A percentile compares a stretch with the other conserved stretches of the same genome.
phyloP scores from a whole-genome alignment of 202 grass and related monocot genomes.

The Setaria italica region DNA sequence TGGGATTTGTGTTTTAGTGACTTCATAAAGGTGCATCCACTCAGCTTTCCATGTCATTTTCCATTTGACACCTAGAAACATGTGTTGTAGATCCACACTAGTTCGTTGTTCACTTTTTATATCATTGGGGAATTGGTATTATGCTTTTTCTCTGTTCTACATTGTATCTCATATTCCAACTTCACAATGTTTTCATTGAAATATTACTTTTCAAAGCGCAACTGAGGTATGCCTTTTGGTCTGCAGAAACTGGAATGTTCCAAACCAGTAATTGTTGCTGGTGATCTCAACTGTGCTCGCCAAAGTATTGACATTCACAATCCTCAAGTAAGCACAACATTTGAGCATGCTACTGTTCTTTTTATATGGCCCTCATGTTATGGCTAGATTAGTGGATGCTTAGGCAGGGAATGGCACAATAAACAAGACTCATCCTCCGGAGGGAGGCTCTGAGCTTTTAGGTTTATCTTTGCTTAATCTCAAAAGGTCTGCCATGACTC shows the following conservation, averaged over 20 bases:
- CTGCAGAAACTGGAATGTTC: constrained; percentile 61
- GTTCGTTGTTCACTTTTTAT: neutral
- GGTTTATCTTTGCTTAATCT: too few species aligned
- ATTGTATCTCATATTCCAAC: neutral
- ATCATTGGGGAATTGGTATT: neutral
- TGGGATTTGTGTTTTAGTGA: constrained; percentile 68
- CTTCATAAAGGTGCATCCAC: constrained; percentile 52
- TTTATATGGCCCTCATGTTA: neutral
- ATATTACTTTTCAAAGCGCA: constrained; percentile 20
- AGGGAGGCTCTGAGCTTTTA: too few species aligned
- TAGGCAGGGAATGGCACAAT: too few species aligned
- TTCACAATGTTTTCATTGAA: neutral
- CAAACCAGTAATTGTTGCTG: constrained; percentile 71
- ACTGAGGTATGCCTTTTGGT: constrained; percentile 37
- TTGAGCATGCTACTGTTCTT: neutral
- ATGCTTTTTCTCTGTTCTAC: neutral
- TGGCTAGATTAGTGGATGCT: too few species aligned
- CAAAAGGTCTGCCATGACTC: too few species aligned
- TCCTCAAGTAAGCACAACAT: constrained; percentile 62
- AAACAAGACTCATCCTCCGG: too few species aligned
- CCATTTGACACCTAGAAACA: constrained; percentile 1
- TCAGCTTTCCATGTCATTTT: constrained; percentile 43
- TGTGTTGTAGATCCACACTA: constrained; percentile 1
- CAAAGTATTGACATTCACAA: constrained; percentile 73
- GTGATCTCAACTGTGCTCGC: constrained; percentile 66